Percentiles rank a stretch among this genome's conserved stretches.
phyloP scores from a whole-genome alignment of 139 green algal species.

The Spirogloea muscicola region DNA sequence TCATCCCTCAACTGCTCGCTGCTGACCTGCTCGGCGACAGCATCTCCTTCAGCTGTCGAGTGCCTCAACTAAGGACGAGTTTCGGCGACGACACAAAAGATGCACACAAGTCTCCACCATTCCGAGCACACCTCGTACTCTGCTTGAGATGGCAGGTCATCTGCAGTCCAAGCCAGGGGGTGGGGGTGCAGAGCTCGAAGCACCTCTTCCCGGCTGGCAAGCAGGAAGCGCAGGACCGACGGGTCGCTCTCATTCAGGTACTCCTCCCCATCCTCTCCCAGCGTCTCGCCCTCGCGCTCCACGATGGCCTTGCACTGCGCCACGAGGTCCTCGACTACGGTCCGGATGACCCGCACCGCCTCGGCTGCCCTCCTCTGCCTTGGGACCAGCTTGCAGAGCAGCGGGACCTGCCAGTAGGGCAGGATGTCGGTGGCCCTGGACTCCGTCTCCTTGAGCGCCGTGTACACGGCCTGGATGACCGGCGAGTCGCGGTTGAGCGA shows the following conservation, averaged over 20 bases:
- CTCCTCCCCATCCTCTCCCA: conserved; percentile 23
- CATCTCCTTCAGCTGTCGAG: no score
- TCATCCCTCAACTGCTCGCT: conserved; percentile 89
- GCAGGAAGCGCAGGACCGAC: conserved; percentile 89
- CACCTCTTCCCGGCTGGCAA: conserved; percentile 88
- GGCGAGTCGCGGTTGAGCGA: conserved; percentile 64
- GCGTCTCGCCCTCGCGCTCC: conserved; percentile 49
- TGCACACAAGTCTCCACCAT: no score
- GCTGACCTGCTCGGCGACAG: conserved; percentile 50
- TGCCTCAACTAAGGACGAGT: no score
- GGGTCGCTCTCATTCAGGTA: conserved; percentile 87
- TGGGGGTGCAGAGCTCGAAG: no score
- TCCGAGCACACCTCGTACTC: no score
- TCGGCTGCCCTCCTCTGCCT: conserved; percentile 59
- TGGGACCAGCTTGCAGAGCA: conserved; percentile 30
- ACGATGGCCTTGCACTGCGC: conserved; percentile 82
- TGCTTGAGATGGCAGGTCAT: no score
- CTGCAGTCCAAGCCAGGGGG: no score
- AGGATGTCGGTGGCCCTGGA: conserved; percentile 90
- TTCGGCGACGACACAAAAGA: no score
- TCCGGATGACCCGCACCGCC: conserved; percentile 83
- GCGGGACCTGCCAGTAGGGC: conserved; percentile 67
- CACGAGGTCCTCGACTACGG: conserved; percentile 84
- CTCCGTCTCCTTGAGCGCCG: conserved; percentile 96
- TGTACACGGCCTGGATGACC: conserved; percentile 89